Evolutionary conservation across 495 filamentous ascomycete genomes (phyloP).

Genomic region (Aspergillus baeticus): DNA sequence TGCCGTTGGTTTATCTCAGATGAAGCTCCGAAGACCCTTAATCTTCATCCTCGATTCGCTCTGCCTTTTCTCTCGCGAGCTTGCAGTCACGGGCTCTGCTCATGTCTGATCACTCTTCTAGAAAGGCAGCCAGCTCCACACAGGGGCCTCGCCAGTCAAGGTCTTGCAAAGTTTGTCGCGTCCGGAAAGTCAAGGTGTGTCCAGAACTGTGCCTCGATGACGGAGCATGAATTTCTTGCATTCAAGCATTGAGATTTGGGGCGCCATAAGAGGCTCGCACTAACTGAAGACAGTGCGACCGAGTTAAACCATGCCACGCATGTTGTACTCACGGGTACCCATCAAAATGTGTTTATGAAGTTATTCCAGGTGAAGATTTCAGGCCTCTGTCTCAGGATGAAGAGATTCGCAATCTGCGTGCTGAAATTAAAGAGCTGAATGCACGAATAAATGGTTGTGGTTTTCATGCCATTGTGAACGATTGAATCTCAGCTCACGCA

Average conservation of each 20-base stretch:
- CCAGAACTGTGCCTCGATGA: slow-evolving; percentile 4
- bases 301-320: slow-evolving; percentile 46
- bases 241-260: not conserved
- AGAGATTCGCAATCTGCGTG: slow-evolving; percentile 42
- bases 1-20: slow-evolving; percentile 30
- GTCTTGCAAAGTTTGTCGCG: slow-evolving; percentile 45
- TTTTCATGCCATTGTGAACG: slow-evolving; percentile 7
- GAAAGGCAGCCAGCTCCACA: slow-evolving; percentile 14
- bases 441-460: slow-evolving; percentile 32
- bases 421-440: slow-evolving; percentile 38
- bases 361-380: slow-evolving; percentile 34
- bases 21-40: slow-evolving; percentile 17
- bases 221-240: not conserved
- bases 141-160: slow-evolving; percentile 35
- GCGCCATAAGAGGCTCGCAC: not conserved
- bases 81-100: slow-evolving; percentile 23
- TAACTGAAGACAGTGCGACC: slow-evolving; percentile 38
- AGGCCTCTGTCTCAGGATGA: slow-evolving; percentile 42
- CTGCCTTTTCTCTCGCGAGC: slow-evolving; percentile 23
- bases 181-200: slow-evolving; percentile 48
- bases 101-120: slow-evolving; percentile 25
- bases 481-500: not conserved
- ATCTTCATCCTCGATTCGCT: slow-evolving; percentile 10
- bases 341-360: slow-evolving; percentile 44
- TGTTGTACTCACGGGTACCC: slow-evolving; percentile 49